A percentile compares a stretch with the other conserved stretches of the same genome.
phyloP scores from a whole-genome alignment of 495 filamentous ascomycete species.

The Aspergillus indologenus region DNA sequence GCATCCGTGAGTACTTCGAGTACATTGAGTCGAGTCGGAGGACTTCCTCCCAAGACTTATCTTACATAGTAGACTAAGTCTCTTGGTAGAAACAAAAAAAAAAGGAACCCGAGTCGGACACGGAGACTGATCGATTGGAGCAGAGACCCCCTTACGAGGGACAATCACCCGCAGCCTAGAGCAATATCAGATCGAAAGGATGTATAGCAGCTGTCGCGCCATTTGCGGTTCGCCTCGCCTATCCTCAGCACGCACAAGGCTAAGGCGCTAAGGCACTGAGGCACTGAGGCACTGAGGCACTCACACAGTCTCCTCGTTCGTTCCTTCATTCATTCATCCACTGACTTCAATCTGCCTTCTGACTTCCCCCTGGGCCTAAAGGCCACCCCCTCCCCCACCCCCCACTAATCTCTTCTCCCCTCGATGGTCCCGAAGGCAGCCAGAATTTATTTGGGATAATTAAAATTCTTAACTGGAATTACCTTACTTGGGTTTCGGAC shows the following conservation, averaged over 20 bases:
- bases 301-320: too few relatives aligned
- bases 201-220: neutral
- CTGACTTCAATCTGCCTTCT: too few relatives aligned
- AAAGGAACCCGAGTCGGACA: neutral
- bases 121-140: neutral
- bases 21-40: too few relatives aligned
- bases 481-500: neutral
- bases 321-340: too few relatives aligned
- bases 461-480: neutral
- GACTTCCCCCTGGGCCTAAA: too few relatives aligned
- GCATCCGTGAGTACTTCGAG: slow-evolving; percentile 3
- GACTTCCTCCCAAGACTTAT: slow-evolving; percentile 8
- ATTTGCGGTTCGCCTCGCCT: neutral
- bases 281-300: neutral
- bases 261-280: neutral
- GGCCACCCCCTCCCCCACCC: too few relatives aligned
- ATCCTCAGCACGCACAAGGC: neutral
- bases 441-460: neutral
- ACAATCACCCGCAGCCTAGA: neutral
- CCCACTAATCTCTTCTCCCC: too few relatives aligned
- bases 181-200: neutral
- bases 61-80: too few relatives aligned
- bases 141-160: neutral
- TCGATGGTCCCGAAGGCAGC: neutral
- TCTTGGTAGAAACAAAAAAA: too few relatives aligned